Base-by-base conservation (phyloP, 148 eudicot genomes). In the Persicaria tinctoria region DNA sequence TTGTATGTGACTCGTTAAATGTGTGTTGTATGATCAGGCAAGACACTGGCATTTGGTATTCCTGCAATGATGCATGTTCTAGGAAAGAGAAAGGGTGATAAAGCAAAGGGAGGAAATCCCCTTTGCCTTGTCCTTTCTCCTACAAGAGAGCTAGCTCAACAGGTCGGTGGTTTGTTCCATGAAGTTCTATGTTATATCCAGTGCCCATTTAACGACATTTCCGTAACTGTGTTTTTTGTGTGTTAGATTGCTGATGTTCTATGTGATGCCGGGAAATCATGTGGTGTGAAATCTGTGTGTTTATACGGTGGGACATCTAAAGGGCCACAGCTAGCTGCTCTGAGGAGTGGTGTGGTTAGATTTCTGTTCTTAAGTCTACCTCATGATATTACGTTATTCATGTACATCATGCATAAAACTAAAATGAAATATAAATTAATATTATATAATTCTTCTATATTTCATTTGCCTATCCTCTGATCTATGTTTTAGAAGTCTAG, bases 111-210 rank as follows among this genome's bases (percentile, higher is more conserved):
- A 72, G 79, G 73, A 74, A 86, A 84, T 80, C 98, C 98, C 48
- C 87, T 86, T 78, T 92, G 95, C 82, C 98, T 94, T 83, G 86
- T 91, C 9, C 83, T 94, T 64, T 86, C 98, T 45, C 98, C 98
- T n/a, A 94, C 98, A 55, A 86, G 98, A 80, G 98, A 94, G 90
- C 87, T 94, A 44, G 98, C 98, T 63, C 98, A 94, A 82, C 98
- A 95, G 80, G 98, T 92, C 84, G 75, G 90, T 56, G 66, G 45
- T 46, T 49, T 57, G 44, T 73, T 14, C 55, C 27, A 10, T 46
- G 55, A 3, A 20, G 17, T 11, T 32, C 8, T 64, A 16, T 62
- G 23, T 6, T 47, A 70, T 51, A 14, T 13, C 32, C 6, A 45
- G 14, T 68, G 32, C 4, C 18, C 51, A 51, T 50, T 68, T 44